Conservation (phyloP, 768 basidiomycete genomes). For the Termitomyces sp. region DNA sequence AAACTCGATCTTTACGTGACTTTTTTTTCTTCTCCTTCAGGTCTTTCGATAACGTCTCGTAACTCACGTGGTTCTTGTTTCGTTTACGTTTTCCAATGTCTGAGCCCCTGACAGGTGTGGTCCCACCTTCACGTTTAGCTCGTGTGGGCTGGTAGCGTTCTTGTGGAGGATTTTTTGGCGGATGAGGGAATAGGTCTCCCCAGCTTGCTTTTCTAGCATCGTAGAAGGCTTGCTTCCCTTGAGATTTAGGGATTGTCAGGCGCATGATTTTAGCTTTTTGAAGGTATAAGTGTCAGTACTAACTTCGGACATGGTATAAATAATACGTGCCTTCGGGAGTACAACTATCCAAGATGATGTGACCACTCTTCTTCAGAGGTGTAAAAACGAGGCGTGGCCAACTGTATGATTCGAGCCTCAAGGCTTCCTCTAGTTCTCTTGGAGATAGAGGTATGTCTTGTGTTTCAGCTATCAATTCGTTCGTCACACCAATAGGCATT, state of each 20-base stretch:
- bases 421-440: constrained; percentile 43
- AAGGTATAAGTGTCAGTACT: not conserved
- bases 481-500: constrained; percentile 3
- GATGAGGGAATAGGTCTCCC: constrained; percentile 96
- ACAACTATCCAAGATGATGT: constrained; percentile 90
- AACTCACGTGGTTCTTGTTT: constrained; percentile 28
- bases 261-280: constrained; percentile 83
- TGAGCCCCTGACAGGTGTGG: constrained; percentile 29
- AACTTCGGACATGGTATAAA: not conserved
- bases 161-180: constrained; percentile 73
- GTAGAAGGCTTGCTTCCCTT: constrained; percentile 93
- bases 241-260: constrained; percentile 86
- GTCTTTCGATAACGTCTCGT: constrained; percentile 32
- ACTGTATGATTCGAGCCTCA: constrained; percentile 72
- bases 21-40: constrained; percentile 37
- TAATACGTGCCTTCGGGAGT: constrained; percentile 62
- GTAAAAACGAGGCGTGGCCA: constrained; percentile 93
- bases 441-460: constrained; percentile 7
- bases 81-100: constrained; percentile 54
- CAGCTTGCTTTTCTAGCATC: constrained; percentile 91
- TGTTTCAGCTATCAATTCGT: constrained; percentile 7
- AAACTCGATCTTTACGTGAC: constrained; percentile 22
- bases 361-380: constrained; percentile 89
- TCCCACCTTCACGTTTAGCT: constrained; percentile 24
- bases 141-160: constrained; percentile 48